Base-by-base conservation (phyloP, 2,329 filamentous ascomycete species). In the Fusarium sp. region DNA sequence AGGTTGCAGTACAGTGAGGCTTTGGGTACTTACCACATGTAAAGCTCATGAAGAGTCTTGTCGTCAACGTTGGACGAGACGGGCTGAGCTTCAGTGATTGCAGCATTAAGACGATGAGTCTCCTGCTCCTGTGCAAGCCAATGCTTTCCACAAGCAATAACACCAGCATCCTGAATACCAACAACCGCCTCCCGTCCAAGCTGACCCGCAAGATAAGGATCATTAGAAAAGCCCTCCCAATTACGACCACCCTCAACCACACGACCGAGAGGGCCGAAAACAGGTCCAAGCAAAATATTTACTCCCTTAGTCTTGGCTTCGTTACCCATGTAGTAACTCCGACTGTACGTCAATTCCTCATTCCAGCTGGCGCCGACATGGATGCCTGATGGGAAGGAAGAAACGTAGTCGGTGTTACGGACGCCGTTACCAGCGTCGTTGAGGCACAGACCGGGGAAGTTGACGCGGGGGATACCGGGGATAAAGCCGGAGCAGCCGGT, bases 41-140 rank as follows among this genome's bases (percentile, higher is more conserved):
- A 94, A 0, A 94, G 78, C 77, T 94, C 92, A 75, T 94, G 81
- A 6, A 70, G 8, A 1, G 62, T 60, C 25, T 62, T 67, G 18
- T 70, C 62, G 15, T 70, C 63, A 4, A 64, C 11, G n/a, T 70
- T 70, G 0, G 62, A 65, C 4, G 62, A 66, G 0, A 66, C 9
- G 2, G 62, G 16, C 1, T 66, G 27, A 0, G 62, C 62, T 5
- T 38, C 13, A 3, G 54, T 49, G 5, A 13, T 3, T 0, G 41
- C 15, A 9, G 34, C 24, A 0, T 34, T 2, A 2, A 60, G 16
- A 7, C 63, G 11, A 2, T 65, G 62, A 0, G 62, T 65, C 20
- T 66, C 63, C 3, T 66, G 63, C 29, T 66, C 63, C 8, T 66
- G 62, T 1, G 63, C 63, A 1, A 66, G 15, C 13, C 49, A 66